Evolutionary conservation across 441 rosid species (phyloP).

Genomic region (Eruca vesicaria): DNA sequence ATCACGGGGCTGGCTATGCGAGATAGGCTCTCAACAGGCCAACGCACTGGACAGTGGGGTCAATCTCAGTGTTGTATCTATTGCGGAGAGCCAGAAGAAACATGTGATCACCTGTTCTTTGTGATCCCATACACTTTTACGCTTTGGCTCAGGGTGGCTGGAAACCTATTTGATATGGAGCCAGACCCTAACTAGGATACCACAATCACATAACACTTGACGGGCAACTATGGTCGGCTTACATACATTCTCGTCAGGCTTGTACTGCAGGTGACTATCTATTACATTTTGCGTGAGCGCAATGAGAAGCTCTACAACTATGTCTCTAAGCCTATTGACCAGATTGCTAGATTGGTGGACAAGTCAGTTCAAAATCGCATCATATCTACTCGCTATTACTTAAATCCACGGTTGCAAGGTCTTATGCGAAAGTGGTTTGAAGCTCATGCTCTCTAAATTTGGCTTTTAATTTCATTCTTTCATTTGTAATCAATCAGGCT

Average conservation of each 20-base stretch:
- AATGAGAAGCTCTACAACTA: neutral
- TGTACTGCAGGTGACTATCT: neutral
- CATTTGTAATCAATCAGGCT: neutral
- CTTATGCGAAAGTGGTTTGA: neutral
- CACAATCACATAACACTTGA: neutral
- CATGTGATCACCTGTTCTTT: neutral
- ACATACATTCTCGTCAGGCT: neutral
- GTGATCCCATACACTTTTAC: neutral
- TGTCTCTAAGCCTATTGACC: neutral
- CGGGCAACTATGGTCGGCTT: neutral
- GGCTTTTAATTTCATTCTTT: neutral
- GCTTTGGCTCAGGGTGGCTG: neutral
- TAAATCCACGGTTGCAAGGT: neutral
- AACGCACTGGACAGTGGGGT: neutral
- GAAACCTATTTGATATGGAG: neutral
- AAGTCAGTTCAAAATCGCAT: neutral
- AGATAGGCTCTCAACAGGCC: neutral
- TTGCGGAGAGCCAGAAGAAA: neutral
- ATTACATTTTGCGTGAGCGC: neutral
- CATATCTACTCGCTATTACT: neutral
- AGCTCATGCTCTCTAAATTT: neutral
- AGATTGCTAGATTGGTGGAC: neutral
- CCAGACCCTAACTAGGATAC: neutral
- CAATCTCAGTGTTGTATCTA: neutral
- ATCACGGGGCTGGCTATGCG: neutral